Base-by-base conservation (phyloP, 169 alveolate genomes). In the Prorocentrum cordatum region DNA sequence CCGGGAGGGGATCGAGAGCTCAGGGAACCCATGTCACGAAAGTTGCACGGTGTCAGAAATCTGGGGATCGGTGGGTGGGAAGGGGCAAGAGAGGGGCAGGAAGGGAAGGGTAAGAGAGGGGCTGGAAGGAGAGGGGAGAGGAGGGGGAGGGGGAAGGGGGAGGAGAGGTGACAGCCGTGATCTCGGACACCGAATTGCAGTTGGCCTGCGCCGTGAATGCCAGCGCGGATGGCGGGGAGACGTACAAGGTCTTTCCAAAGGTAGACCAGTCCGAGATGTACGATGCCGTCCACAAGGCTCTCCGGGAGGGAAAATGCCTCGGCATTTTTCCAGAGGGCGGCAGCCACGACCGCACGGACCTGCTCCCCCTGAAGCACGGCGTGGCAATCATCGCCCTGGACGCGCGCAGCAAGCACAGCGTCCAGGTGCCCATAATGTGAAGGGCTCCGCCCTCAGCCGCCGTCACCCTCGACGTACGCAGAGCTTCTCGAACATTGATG, bases 291-390 rank as follows among this genome's bases (percentile, higher is more conserved):
- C 72, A 68, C 54, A 87, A 92, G 50, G 94, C 93, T 73, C 88
- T 95, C 89, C 82, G 73, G 18, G 92, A 92, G 66, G 95, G 94
- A 3, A 68, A 94, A 59, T 50, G 62, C 22, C 22, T 50, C 20
- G 62, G 96, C n/a, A 94, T 95, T 31, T 95, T 95, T 84, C 97
- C 97, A 20, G 97, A 95, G 72, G 99, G 99, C n/a, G 98, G 98
- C 31, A 96, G 98, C 0, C 99, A 97, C 92, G 99, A 97, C 93
- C 88, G 96, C 61, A 94, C 98, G 26, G 95, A 96, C 58, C 91
- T 97, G 67, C 85, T 97, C 38, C 98, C 98, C 71, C 91, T 97
- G 61, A 97, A 97, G 93, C 98, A 98, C 36, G 99, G 99, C 35
- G 98, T 97, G 33, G 93, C 93, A 32, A 64, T 94, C n/a, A 94